phyloP scores from a whole-genome alignment of 495 filamentous ascomycete genomes.

The Lophium mytilinum region DNA sequence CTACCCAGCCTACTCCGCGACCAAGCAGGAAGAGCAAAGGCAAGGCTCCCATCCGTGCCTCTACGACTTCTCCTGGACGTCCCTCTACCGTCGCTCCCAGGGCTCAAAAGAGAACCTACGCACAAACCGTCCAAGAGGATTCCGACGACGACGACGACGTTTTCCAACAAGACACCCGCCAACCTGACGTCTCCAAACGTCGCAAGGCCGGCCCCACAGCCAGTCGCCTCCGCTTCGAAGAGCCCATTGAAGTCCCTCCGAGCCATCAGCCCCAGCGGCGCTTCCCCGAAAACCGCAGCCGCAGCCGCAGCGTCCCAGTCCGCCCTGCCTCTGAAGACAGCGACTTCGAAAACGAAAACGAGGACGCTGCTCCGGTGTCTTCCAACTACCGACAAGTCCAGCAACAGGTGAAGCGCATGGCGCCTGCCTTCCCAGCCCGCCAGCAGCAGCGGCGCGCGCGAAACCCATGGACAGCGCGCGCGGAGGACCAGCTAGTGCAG shows the following conservation, averaged over 20 bases:
- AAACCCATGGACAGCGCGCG: constrained; percentile 39
- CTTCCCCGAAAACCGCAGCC: neutral
- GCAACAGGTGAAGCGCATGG: neutral
- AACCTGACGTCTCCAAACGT: neutral
- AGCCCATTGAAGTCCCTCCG: constrained; percentile 6
- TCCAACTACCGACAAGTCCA: neutral
- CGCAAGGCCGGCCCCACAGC: neutral
- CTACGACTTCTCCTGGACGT: too few species aligned
- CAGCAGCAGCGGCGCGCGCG: constrained; percentile 26
- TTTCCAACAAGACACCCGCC: constrained; percentile 8
- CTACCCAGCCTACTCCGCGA: constrained; percentile 15
- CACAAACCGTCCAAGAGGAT: constrained; percentile 5
- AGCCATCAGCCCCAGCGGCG: constrained; percentile 13
- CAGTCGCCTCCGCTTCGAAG: constrained; percentile 8
- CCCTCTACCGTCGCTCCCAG: neutral
- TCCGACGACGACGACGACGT: constrained; percentile 17
- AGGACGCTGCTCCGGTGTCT: neutral
- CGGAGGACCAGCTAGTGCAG: constrained; percentile 43
- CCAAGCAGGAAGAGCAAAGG: constrained; percentile 13
- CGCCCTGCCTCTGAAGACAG: constrained; percentile 4
- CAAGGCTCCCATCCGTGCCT: too few species aligned
- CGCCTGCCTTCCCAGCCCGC: neutral
- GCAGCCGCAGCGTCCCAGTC: neutral
- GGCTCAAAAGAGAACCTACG: constrained; percentile 12
- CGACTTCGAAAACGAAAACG: constrained; percentile 7